A percentile compares a stretch with the other conserved stretches of the same genome.
These are phyloP conservation scores for Claviceps fusiformis DNA, from an alignment of 2,329 filamentous ascomycete species.

Conservation along the genomic window DNA sequence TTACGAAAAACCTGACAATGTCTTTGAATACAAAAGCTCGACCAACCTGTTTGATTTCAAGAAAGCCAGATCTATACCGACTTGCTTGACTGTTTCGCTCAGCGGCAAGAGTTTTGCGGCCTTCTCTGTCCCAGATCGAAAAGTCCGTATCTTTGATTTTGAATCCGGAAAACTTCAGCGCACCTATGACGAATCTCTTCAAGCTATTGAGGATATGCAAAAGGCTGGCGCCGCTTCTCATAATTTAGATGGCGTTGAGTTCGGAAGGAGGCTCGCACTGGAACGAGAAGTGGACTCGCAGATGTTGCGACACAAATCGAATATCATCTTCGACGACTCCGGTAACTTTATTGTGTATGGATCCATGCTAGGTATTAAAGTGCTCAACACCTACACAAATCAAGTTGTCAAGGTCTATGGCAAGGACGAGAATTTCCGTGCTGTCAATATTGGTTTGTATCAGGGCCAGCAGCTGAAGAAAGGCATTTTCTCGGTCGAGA, in stretches of 20 bases:
- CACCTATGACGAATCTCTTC: slow-evolving; percentile 88
- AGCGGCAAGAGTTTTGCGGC: slow-evolving; percentile 76
- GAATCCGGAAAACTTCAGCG: slow-evolving; percentile 74
- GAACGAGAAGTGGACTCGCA: slow-evolving; percentile 75
- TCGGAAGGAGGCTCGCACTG: slow-evolving; percentile 72
- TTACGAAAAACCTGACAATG: slow-evolving; percentile 82
- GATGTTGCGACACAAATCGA: slow-evolving; percentile 54
- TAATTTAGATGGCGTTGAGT: slow-evolving; percentile 80
- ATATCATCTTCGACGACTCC: slow-evolving; percentile 91
- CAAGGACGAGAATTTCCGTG: slow-evolving; percentile 75
- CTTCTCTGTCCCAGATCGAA: slow-evolving; percentile 84
- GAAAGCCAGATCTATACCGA: slow-evolving; percentile 76
- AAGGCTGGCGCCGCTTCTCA: slow-evolving; percentile 75
- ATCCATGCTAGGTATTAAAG: slow-evolving; percentile 82
- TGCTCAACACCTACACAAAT: slow-evolving; percentile 92
- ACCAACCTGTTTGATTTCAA: slow-evolving; percentile 97
- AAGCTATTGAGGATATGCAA: slow-evolving; percentile 86
- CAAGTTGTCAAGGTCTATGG: slow-evolving; percentile 82
- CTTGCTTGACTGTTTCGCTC: slow-evolving; percentile 73
- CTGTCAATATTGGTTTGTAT: slow-evolving; percentile 74
- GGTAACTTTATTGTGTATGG: slow-evolving; percentile 92
- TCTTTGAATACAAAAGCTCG: slow-evolving; percentile 86
- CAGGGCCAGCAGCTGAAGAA: slow-evolving; percentile 95
- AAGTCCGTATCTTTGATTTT: slow-evolving; percentile 90
- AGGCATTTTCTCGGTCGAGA: slow-evolving; percentile 81